Evolutionary conservation across 768 basidiomycete genomes (phyloP).

Genomic region (Trametes punicea): DNA sequence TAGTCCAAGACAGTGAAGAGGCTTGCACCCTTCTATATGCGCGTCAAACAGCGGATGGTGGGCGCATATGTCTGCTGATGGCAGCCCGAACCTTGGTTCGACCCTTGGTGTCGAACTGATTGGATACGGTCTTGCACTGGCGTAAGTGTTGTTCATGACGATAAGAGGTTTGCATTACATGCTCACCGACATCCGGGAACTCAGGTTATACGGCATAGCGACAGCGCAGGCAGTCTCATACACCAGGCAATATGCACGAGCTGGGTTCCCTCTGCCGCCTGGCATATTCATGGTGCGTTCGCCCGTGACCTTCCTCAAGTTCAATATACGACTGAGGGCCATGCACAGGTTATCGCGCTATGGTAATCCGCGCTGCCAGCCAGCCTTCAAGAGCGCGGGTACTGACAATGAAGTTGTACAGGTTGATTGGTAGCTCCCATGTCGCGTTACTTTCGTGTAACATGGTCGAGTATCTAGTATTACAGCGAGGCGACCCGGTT

Average conservation of each 20-base stretch:
- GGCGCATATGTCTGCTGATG: slow-evolving; percentile 3
- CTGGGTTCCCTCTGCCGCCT: neutral
- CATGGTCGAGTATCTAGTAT: neutral
- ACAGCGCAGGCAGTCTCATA: slow-evolving; percentile 4
- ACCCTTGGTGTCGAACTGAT: slow-evolving; percentile 8
- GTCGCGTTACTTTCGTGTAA: neutral
- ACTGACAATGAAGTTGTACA: neutral
- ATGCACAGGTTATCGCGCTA: neutral
- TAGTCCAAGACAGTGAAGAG: neutral
- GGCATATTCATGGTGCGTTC: slow-evolving; percentile 2
- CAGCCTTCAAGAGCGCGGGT: neutral
- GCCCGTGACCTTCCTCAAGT: neutral
- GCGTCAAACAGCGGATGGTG: neutral
- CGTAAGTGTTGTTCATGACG: neutral
- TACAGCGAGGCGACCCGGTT: neutral
- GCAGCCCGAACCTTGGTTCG: neutral
- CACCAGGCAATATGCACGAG: neutral
- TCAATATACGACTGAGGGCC: neutral
- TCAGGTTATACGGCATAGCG: slow-evolving; percentile 4
- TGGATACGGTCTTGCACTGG: slow-evolving; percentile 1
- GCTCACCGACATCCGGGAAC: too few relatives aligned
- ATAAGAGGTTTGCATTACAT: too few relatives aligned
- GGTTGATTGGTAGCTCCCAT: slow-evolving; percentile 2
- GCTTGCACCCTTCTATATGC: neutral
- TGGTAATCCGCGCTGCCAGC: neutral